Percentiles rank a stretch among this genome's conserved stretches.
phyloP scores from a whole-genome alignment of 2,329 filamentous ascomycete species.

The Clonostachys solani region DNA sequence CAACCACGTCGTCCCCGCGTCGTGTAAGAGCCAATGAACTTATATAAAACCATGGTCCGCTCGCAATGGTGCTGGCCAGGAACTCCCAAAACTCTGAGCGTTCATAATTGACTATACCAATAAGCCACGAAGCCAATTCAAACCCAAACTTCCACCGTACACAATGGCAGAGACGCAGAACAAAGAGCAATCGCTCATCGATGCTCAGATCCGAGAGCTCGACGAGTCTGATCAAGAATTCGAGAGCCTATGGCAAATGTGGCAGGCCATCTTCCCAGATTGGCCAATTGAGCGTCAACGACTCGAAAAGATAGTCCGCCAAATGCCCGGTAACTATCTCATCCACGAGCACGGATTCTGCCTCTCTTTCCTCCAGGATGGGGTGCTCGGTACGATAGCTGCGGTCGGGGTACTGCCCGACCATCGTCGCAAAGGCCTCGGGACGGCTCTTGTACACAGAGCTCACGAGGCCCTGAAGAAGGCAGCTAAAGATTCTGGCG shows the following conservation, averaged over 20 bases:
- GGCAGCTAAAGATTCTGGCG: background rate
- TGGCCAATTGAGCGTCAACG: slow-evolving; percentile 9
- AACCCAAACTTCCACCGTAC: too few relatives aligned
- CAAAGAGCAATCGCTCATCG: too few relatives aligned
- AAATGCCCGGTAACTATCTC: background rate
- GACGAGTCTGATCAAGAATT: slow-evolving; percentile 4
- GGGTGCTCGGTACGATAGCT: slow-evolving; percentile 6
- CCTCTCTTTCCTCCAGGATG: slow-evolving; percentile 5
- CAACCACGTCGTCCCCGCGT: too few relatives aligned
- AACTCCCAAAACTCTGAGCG: too few relatives aligned
- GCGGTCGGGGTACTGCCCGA: slow-evolving; percentile 11
- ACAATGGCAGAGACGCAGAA: too few relatives aligned
- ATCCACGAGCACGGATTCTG: slow-evolving; percentile 7
- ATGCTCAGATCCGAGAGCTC: too few relatives aligned
- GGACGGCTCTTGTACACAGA: slow-evolving; percentile 7
- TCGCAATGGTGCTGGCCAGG: too few relatives aligned
- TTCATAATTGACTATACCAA: too few relatives aligned
- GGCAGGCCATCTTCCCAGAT: slow-evolving; percentile 11
- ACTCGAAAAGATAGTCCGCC: slow-evolving; percentile 4
- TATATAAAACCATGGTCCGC: too few relatives aligned
- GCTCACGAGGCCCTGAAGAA: slow-evolving; percentile 1
- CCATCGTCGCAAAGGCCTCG: slow-evolving; percentile 9
- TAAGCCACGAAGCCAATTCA: too few relatives aligned
- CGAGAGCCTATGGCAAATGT: slow-evolving; percentile 9
- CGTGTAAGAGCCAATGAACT: too few relatives aligned